Evolutionary conservation across 805 yeast genomes (phyloP), one percentile per base, ranked within the genome.

Genomic region (Spathaspora girioi): DNA sequence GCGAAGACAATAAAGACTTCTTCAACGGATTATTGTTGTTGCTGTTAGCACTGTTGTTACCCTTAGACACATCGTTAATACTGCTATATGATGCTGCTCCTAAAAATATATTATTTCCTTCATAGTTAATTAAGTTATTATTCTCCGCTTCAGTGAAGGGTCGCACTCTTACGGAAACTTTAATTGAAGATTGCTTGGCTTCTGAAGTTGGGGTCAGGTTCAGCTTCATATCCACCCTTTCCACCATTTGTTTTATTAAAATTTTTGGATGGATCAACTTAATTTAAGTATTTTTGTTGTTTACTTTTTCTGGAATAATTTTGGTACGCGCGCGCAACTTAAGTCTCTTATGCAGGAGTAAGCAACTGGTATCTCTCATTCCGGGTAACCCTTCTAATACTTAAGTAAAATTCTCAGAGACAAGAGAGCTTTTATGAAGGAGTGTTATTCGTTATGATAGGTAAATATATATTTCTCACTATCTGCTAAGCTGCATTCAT

Each of bases 91-190:
- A 76, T 2, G 85, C 87, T 56, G 80, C 85, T 1, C 86, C 82
- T 9, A 76, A 66, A 55, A 82, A 80, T 19, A 73, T 57, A 38
- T 62, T 62, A 45, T 73, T 75, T 20, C 67, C 68, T 11, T 73
- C 69, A 19, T 68, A 61, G 43, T 66, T 67, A 1, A 79, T 69
- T 40, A 85, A 68, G 48, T 75, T 79, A 15, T 71, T 59, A n/a
- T 64, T 59, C 66, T 90, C 96, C 0, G 63, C 51, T 1, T 62
- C 58, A 0, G 93, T 88, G 70, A 90, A 89, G 1, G 97, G 97
- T 51, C 97, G 73, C 7, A 90, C 91, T 43, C 97, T 72, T 1
- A 90, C 92, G 1, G 89, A 86, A 11, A 87, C 94, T 3, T 81
- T 77, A 44, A 87, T 85, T 0, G 92, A 84, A 1, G 92, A 83